Evolutionary conservation across 306 rosid genomes (phyloP).

Genomic region (Prunus mume): DNA sequence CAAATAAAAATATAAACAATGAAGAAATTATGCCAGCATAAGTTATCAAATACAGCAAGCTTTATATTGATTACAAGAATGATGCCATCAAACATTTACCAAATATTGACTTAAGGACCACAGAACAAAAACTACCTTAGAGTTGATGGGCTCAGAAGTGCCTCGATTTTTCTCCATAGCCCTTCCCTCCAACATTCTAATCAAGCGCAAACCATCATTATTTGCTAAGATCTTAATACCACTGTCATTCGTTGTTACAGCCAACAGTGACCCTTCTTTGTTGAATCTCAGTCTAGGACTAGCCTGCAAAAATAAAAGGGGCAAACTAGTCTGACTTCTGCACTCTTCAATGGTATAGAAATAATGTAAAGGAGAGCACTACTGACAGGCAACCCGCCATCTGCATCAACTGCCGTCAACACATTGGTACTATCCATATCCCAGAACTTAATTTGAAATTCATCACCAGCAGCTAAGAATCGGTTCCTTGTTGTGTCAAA

Average conservation of each 20-base stretch:
- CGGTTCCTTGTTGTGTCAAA: conserved; percentile 49
- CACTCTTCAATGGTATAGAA: conserved; percentile 1
- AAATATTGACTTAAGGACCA: neutral
- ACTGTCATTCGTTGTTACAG: conserved; percentile 37
- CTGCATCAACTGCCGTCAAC: conserved; percentile 40
- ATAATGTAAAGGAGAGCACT: neutral
- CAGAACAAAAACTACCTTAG: conserved; percentile 27
- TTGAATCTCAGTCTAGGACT: conserved; percentile 46
- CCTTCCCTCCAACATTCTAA: conserved; percentile 41
- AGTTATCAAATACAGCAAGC: neutral
- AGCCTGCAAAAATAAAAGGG: conserved; percentile 27
- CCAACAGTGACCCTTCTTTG: conserved; percentile 50
- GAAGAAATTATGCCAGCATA: neutral
- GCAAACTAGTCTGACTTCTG: neutral
- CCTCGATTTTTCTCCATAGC: conserved; percentile 42
- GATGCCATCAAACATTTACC: neutral
- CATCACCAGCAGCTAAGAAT: conserved; percentile 48
- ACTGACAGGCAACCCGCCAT: conserved; percentile 44
- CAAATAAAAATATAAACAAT: neutral
- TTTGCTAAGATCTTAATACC: conserved; percentile 45
- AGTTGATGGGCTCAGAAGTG: conserved; percentile 35
- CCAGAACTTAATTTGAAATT: conserved; percentile 50
- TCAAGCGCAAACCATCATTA: conserved; percentile 37
- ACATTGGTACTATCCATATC: conserved; percentile 39
- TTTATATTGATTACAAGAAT: neutral